Base-by-base conservation (phyloP, 148 eudicot genomes). In the Silene latifolia region DNA sequence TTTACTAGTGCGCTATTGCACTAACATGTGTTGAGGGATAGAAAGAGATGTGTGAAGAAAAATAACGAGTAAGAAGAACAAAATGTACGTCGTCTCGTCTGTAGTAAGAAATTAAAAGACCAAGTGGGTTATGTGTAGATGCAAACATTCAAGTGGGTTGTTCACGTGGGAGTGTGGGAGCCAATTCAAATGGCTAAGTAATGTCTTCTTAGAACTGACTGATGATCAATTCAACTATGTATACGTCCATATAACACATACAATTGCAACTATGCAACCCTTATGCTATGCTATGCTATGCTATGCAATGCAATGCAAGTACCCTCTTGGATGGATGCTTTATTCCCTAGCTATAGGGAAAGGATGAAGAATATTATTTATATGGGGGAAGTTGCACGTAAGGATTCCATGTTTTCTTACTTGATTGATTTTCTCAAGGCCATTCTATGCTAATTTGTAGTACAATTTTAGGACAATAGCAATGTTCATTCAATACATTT, bases 91-190 rank as follows among this genome's bases (percentile, higher is more conserved):
- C 35, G 35, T 32, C 4, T 32, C 4, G 35, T 32, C 4, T 21
- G 67, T 27, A 77, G 35, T 53, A 70, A 39, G 80, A 80, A 72
- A n/a, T n/a, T n/a, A n/a, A n/a, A 53, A 65, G 80, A 76, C 76
- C 61, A 66, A 72, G 76, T 80, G 46, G 69, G 35, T 32, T 32
- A 32, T 32, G 35, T 32, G 35, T 32, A 32, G 35, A 32, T 32
- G 35, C 35, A 32, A 1, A 32, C 5, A 32, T 32, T 32, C 5
- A 66, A 72, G 76, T 80, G 46, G 69, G 66, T 80, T 15, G 35
- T 72, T 39, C 27, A 68, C 72, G 80, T 78, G 83, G 61, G 56
- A 66, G 44, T 81, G 83, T 81, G 83, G 83, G 59, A 54, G 60
- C 25, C 74, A 76, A 32, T 32, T 32, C 4, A 32, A 68, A 72